A percentile compares a stretch with the other conserved stretches of the same genome.
These are phyloP conservation scores for Talaromyces sp. DNA, from an alignment of 2,329 filamentous ascomycete species.

Conservation along the genomic window DNA sequence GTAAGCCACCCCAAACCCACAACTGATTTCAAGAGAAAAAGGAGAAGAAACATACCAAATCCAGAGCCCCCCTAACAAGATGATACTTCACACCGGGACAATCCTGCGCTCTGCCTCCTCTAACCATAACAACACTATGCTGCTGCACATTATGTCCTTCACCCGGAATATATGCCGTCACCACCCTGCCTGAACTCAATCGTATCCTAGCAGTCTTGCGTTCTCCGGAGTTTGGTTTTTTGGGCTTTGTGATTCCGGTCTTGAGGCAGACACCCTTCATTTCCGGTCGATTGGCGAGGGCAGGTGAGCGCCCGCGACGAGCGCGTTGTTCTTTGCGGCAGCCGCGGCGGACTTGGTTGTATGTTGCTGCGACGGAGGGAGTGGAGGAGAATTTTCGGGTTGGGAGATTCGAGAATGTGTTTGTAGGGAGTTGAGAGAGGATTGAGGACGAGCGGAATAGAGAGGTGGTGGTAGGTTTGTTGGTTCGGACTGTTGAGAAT, in stretches of 20 bases:
- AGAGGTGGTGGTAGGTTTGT: constrained; percentile 13
- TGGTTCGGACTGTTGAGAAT: constrained; percentile 30
- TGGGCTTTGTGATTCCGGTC: constrained; percentile 89
- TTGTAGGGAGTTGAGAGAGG: constrained; percentile 21
- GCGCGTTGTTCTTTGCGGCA: constrained; percentile 76
- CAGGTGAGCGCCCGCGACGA: constrained; percentile 84
- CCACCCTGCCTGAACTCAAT: constrained; percentile 78
- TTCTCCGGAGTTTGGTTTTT: constrained; percentile 98
- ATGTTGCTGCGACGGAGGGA: constrained; percentile 56
- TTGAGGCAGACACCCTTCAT: constrained; percentile 96
- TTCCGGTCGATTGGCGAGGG: constrained; percentile 71
- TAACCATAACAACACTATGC: constrained; percentile 95
- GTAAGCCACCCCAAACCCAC: neutral
- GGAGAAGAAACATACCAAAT: constrained; percentile 67
- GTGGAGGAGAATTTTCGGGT: constrained; percentile 23
- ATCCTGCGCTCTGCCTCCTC: constrained; percentile 90
- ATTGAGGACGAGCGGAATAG: neutral
- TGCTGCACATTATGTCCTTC: constrained; percentile 98
- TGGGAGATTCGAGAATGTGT: constrained; percentile 31
- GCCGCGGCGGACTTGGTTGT: constrained; percentile 72
- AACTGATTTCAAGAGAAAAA: neutral
- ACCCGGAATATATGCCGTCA: constrained; percentile 93
- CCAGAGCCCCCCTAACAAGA: constrained; percentile 83
- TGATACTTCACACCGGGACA: constrained; percentile 98
- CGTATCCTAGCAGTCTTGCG: constrained; percentile 91